Percentiles rank a stretch among this genome's conserved stretches.
Evolutionary conservation across 192 early-diverging fungal species (phyloP).

Genomic region (Gamsiella multidivaricata): DNA sequence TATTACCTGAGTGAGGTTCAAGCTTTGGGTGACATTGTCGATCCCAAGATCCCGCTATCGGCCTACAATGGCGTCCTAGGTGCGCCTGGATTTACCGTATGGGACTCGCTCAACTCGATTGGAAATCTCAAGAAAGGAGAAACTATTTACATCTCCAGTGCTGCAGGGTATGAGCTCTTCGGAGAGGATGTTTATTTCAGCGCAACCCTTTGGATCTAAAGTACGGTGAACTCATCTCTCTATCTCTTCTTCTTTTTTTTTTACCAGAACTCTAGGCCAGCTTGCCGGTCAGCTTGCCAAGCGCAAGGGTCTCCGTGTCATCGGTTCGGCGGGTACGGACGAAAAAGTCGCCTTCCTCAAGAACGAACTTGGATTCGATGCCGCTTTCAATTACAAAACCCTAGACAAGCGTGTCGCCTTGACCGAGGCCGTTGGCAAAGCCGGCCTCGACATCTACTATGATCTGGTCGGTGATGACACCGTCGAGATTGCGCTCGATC

Average conservation of each 20-base stretch:
- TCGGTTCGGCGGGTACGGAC: conserved; percentile 87
- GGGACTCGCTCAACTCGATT: conserved; percentile 64
- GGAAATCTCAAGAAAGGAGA: conserved; percentile 85
- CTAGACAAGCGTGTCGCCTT: conserved; percentile 28
- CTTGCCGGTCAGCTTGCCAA: conserved; percentile 85
- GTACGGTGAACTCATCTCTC: neutral
- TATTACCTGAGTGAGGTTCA: conserved; percentile 58
- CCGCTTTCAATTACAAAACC: conserved; percentile 94
- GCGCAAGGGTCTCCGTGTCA: conserved; percentile 78
- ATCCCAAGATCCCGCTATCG: conserved; percentile 14
- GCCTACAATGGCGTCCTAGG: conserved; percentile 33
- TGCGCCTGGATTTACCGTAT: conserved; percentile 27
- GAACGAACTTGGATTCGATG: conserved; percentile 79
- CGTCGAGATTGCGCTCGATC: conserved; percentile 24
- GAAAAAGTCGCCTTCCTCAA: conserved; percentile 85
- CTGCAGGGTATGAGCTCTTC: conserved; percentile 73
- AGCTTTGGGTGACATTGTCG: conserved; percentile 81
- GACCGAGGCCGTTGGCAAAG: conserved; percentile 5
- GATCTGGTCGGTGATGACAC: conserved; percentile 78
- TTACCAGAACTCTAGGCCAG: conserved; percentile 71
- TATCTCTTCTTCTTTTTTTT: neutral
- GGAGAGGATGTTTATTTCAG: too few species aligned
- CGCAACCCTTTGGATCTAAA: too few species aligned
- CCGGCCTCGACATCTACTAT: conserved; percentile 85
- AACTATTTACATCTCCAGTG: conserved; percentile 78